These are phyloP conservation scores for Verruconis gallopava DNA, from an alignment of 2,329 filamentous ascomycete species.

Conservation along the genomic window DNA sequence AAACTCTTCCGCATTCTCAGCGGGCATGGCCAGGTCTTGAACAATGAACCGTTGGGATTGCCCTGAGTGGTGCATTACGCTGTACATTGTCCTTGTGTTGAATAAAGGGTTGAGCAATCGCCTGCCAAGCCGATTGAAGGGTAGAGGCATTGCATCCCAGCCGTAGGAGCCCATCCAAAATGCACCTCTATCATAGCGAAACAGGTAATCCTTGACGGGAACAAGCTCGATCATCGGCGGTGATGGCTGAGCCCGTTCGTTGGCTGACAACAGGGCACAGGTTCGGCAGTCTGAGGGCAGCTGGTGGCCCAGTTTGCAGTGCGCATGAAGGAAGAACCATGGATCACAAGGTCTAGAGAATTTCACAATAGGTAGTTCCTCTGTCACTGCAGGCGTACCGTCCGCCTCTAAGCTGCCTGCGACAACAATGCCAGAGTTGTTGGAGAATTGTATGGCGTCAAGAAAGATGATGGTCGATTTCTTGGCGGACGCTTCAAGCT, in stretches of 20 bases:
- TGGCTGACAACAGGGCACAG: background rate
- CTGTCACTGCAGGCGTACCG: constrained; percentile 24
- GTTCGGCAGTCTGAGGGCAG: background rate
- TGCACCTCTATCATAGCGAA: constrained; percentile 56
- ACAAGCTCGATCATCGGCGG: constrained; percentile 39
- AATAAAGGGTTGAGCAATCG: constrained; percentile 47
- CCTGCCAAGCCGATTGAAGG: constrained; percentile 52
- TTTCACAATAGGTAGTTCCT: constrained; percentile 20
- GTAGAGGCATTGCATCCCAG: constrained; percentile 50
- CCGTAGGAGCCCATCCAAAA: constrained; percentile 55
- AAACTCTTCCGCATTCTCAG: constrained; percentile 13
- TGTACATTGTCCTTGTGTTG: constrained; percentile 53
- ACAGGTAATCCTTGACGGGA: constrained; percentile 53
- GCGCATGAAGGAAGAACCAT: constrained; percentile 38
- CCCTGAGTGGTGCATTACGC: constrained; percentile 45
- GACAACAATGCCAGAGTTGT: constrained; percentile 29
- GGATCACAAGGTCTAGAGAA: constrained; percentile 34
- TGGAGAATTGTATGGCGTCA: constrained; percentile 38
- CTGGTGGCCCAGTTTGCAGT: constrained; percentile 14
- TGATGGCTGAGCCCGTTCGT: constrained; percentile 7
- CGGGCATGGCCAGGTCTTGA: constrained; percentile 42
- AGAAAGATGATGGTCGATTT: constrained; percentile 31
- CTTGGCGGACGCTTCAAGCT: constrained; percentile 15
- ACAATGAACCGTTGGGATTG: constrained; percentile 38
- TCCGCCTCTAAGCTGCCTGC: constrained; percentile 11